These are phyloP conservation scores for Pestalotiopsis sp. DNA, from an alignment of 2,329 filamentous ascomycete species.

Conservation along the genomic window DNA sequence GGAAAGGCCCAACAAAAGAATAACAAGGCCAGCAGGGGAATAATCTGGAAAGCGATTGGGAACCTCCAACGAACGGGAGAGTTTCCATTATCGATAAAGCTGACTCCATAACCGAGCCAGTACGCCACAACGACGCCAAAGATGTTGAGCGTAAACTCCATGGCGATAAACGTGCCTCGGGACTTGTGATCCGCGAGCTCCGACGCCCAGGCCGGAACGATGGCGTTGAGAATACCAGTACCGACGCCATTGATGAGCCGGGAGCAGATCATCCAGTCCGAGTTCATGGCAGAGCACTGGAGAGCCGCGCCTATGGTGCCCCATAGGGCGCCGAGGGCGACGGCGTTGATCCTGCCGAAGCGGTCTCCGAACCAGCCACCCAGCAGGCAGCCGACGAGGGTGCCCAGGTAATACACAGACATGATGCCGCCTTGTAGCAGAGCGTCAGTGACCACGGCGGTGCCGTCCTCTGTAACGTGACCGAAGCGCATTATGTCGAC, in stretches of 20 bases:
- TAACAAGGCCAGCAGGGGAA: conserved; percentile 63
- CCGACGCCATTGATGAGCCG: conserved; percentile 67
- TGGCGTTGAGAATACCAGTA: conserved; percentile 71
- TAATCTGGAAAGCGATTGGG: conserved; percentile 71
- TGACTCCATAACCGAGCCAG: conserved; percentile 63
- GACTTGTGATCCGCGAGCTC: conserved; percentile 71
- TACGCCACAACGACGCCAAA: conserved; percentile 69
- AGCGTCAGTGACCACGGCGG: conserved; percentile 59
- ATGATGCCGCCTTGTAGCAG: conserved; percentile 67
- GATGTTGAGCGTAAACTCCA: conserved; percentile 76
- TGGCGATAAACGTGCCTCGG: conserved; percentile 70
- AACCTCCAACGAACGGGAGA: conserved; percentile 69
- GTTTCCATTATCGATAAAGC: conserved; percentile 60
- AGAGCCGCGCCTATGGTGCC: conserved; percentile 64
- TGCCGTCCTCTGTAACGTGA: conserved; percentile 53
- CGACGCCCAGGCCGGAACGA: conserved; percentile 73
- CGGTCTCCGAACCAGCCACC: conserved; percentile 68
- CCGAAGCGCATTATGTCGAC: conserved; percentile 68
- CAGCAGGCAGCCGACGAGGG: conserved; percentile 63
- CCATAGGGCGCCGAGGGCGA: conserved; percentile 61
- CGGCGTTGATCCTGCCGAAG: conserved; percentile 65
- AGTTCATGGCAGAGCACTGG: conserved; percentile 68
- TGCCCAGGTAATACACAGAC: conserved; percentile 58
- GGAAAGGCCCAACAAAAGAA: conserved; percentile 66
- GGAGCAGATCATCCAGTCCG: conserved; percentile 71